These are phyloP conservation scores for Populus tomentosa DNA, from an alignment of 441 rosid species.

Conservation along the genomic window DNA sequence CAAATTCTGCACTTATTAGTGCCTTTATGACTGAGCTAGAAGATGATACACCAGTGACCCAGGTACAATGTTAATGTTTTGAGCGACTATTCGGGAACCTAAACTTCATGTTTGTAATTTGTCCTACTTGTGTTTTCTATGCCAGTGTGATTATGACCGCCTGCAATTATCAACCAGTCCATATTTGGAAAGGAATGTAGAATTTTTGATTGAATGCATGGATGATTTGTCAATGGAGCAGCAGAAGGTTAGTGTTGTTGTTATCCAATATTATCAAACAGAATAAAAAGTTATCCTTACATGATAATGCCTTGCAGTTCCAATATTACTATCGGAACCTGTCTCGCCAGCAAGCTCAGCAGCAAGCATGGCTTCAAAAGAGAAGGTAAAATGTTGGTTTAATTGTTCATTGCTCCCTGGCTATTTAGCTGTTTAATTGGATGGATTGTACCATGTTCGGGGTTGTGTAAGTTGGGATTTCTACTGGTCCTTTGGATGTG, in stretches of 20 bases:
- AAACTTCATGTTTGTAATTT: neutral
- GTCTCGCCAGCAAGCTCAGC: constrained; percentile 94
- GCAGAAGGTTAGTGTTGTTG: constrained; percentile 59
- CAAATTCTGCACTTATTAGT: constrained; percentile 93
- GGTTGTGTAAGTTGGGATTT: neutral
- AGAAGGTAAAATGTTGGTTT: constrained; percentile 52
- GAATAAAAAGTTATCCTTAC: constrained; percentile 3
- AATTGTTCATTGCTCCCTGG: neutral
- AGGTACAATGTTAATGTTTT: constrained; percentile 38
- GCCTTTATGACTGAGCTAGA: constrained; percentile 95
- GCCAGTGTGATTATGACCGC: constrained; percentile 85
- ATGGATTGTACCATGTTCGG: neutral
- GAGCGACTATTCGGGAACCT: neutral
- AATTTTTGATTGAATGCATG: constrained; percentile 94
- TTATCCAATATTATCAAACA: neutral
- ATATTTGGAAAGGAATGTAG: constrained; percentile 81
- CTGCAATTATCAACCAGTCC: constrained; percentile 78
- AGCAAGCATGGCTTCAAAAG: constrained; percentile 98
- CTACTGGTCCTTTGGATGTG: neutral
- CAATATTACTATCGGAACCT: constrained; percentile 78
- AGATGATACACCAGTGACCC: constrained; percentile 80
- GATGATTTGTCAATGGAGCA: constrained; percentile 85
- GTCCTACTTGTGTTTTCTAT: constrained; percentile 4
- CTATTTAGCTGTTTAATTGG: neutral
- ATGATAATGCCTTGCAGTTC: constrained; percentile 43